Evolutionary conservation across 1,284 basidiomycete species (phyloP), one percentile per base, ranked within the genome.

Genomic region (Trichosporon ovoides): DNA sequence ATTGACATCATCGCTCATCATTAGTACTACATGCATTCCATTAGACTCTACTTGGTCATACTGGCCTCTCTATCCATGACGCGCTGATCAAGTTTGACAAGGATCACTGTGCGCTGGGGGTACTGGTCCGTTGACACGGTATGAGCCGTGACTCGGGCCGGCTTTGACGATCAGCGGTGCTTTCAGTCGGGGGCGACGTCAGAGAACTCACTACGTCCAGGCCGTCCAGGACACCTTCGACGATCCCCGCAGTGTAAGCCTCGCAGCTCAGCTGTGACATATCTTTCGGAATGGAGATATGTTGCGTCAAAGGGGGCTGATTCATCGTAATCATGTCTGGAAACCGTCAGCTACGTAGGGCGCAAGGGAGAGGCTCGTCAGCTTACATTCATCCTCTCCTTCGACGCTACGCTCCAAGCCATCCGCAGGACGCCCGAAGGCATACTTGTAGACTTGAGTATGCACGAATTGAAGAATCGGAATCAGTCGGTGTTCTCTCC

Each of bases 261-360:
- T 94, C 97, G 71, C 94, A 97, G 68, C 88, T 93, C 37, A 99
- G 82, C 68, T 91, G 87, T 63, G 85, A 88, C 85, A 98, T 88
- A 70, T 98, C 96, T 67, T 86, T 87, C 7, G 95, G 96, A 22
- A 98, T 87, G 18, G 91, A 92, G 62, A 99, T 92, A 67, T 89
- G 83, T 64, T 89, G 85, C 56, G 96, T 93, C 64, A 98, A 83
- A 19, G 88, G 84, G 12, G 96, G 94, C 71, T 92, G 87, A 72
- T 99, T 98, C 80, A 96, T 90, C 60, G 95, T 89, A 65, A 99
- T 91, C 96, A 98, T 98, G 78, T 98, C 93, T 95, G 69, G 28
- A 9, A 31, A 9, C 7, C 0, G 53, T 59, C 50, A 57, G 56
- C 14, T 2, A 33, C 6, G 2, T n/a, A n/a, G n/a, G n/a, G n/a